Evolutionary conservation across 495 filamentous ascomycete genomes (phyloP), one percentile per base, ranked within the genome.

Genomic region (Aspergillus leporis): DNA sequence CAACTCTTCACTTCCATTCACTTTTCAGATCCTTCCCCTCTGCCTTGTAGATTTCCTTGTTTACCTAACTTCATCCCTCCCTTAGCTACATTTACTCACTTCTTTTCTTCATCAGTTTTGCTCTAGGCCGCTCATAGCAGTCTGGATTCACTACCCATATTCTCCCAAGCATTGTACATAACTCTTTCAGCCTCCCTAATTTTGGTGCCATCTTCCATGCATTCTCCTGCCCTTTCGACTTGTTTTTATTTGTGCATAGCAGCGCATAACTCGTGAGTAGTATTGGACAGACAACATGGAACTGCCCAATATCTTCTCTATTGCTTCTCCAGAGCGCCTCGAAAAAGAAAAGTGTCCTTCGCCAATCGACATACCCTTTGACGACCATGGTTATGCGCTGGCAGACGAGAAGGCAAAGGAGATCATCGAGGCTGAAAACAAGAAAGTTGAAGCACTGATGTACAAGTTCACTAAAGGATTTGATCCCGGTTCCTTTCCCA

Each of bases 401-500:
- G 41, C 36, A 0, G 59, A 63, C n/a, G 61, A 63, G 12, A 64
- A 64, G 40, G 51, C 46, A 14, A 47, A 34, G n/a, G 56, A 56
- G 43, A 55, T 63, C 13, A 23, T 55, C 19, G 58, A 61, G 25
- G 57, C 60, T 1, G 56, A 59, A 14, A 59, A 53, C 19, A 52
- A 59, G 22, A 56, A 56, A 51, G 9, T 62, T 5, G 60, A 65
- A 1, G 38, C 55, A 25, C 18, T 65, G 51, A 60, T 63, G 31
- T 52, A 25, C 28, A 41, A 60, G 23, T 66, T 66, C 49, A 63
- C 63, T 40, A 64, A 55, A 30, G 68, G 68, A 3, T 70, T 70
- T 32, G 63, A 70, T 41, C 64, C 63, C 3, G 40, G 43, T 30
- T 41, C 46, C 16, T 70, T 70, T 36, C 21, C 38, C 4, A 22